These are phyloP conservation scores for Jamesozyma spencerorum DNA, from an alignment of 805 yeast species.

Conservation along the genomic window DNA sequence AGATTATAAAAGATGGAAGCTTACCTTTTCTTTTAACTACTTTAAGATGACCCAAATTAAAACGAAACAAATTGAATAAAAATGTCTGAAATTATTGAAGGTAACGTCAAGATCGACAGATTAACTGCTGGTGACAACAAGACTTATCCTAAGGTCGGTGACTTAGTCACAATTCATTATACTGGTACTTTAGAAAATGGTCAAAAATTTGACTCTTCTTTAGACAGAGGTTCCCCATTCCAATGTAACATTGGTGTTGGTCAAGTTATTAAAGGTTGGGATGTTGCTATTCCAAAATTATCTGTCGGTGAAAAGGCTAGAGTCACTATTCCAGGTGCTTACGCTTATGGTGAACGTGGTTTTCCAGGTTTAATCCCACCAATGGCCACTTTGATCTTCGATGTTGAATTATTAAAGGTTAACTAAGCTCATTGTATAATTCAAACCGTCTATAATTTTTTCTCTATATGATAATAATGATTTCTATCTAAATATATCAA, in stretches of 20 bases:
- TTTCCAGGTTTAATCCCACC: slow-evolving; percentile 97
- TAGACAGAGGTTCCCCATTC: slow-evolving; percentile 93
- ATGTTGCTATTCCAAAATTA: slow-evolving; percentile 84
- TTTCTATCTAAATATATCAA: background rate
- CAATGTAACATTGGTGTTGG: slow-evolving; percentile 92
- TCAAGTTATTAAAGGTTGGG: slow-evolving; percentile 96
- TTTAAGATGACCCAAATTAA: background rate
- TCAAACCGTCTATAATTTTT: background rate
- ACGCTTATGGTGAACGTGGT: slow-evolving; percentile 91
- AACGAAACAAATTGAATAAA: background rate
- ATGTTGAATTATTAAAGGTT: slow-evolving; percentile 57
- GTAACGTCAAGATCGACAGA: slow-evolving; percentile 33
- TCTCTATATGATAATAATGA: background rate
- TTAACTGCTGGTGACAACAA: slow-evolving; percentile 63
- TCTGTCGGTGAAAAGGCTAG: slow-evolving; percentile 90
- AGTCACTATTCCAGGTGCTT: slow-evolving; percentile 83
- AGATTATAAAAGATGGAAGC: background rate
- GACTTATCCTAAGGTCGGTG: slow-evolving; percentile 81
- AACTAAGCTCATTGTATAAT: slow-evolving; percentile 22
- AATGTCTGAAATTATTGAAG: slow-evolving; percentile 33
- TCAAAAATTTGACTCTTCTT: slow-evolving; percentile 89
- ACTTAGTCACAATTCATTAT: slow-evolving; percentile 87
- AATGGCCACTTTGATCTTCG: slow-evolving; percentile 83
- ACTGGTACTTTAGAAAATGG: slow-evolving; percentile 93
- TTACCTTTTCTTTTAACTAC: too few species aligned